These are phyloP conservation scores for Cordia subcordata DNA, from an alignment of 257 asterid genomes.

Conservation along the genomic window DNA sequence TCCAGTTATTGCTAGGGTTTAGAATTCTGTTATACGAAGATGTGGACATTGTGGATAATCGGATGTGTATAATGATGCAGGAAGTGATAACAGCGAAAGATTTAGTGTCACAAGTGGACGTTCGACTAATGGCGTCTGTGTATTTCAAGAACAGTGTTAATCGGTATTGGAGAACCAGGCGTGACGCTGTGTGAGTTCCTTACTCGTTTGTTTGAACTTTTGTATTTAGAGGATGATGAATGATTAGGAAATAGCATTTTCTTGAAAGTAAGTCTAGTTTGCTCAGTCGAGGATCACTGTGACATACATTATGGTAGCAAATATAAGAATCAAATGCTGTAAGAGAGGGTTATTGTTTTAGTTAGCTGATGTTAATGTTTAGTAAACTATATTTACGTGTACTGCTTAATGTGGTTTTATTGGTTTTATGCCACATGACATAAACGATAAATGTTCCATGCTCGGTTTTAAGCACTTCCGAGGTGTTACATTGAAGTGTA, in stretches of 20 bases:
- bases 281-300: no score
- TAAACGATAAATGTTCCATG: not conserved
- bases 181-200: conserved; percentile 64
- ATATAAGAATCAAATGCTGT: no score
- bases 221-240: not conserved
- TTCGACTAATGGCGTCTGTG: conserved; percentile 87
- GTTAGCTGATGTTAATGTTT: no score
- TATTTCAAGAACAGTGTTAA: conserved; percentile 78
- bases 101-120: conserved; percentile 60
- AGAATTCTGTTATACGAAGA: not conserved
- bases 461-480: not conserved
- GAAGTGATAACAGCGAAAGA: conserved; percentile 81
- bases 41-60: not conserved
- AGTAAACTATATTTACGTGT: no score
- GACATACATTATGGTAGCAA: no score
- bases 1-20: not conserved
- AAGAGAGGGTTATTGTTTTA: no score
- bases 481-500: not conserved
- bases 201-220: not conserved
- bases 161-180: conserved; percentile 88
- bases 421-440: not conserved
- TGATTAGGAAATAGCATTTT: no score
- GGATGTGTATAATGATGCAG: conserved; percentile 30
- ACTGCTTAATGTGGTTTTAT: no score
- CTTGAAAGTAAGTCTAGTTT: no score